phyloP scores from a whole-genome alignment of 805 yeast species.

The Barnettozyma populi region DNA sequence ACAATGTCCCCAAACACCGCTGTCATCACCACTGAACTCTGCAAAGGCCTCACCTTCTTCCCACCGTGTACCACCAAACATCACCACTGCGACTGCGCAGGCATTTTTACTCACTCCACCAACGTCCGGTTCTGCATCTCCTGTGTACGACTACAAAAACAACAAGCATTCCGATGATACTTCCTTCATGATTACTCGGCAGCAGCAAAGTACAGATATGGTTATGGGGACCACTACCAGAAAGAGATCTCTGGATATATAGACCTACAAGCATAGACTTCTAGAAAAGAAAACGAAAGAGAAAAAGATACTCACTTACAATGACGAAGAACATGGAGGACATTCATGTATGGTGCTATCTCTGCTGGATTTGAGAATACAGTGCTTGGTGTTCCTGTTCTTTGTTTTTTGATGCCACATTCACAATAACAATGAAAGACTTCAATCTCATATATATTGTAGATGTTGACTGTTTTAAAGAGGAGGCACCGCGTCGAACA shows the following conservation, averaged over 20 bases:
- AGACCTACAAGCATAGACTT: neutral
- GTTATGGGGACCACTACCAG: neutral
- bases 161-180: neutral
- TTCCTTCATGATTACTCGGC: neutral
- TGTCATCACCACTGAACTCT: conserved; percentile 9
- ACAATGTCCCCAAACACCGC: conserved; percentile 21
- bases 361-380: conserved; percentile 2
- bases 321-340: neutral
- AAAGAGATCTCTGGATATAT: conserved; percentile 5
- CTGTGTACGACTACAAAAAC: conserved; percentile 6
- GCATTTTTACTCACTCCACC: conserved; percentile 9
- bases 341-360: neutral
- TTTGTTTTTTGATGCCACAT: neutral
- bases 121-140: conserved; percentile 13
- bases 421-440: no score
- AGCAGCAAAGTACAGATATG: neutral
- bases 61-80: conserved; percentile 3
- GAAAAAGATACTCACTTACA: neutral
- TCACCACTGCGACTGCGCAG: neutral
- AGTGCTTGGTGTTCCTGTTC: neutral
- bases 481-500: no score
- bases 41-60: conserved; percentile 8
- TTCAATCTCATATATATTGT: neutral
- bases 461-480: neutral
- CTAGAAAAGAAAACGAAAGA: neutral